Evolutionary conservation across 148 eudicot genomes (phyloP), one percentile per base, ranked within the genome.

Genomic region (Fagopyrum homotropicum): DNA sequence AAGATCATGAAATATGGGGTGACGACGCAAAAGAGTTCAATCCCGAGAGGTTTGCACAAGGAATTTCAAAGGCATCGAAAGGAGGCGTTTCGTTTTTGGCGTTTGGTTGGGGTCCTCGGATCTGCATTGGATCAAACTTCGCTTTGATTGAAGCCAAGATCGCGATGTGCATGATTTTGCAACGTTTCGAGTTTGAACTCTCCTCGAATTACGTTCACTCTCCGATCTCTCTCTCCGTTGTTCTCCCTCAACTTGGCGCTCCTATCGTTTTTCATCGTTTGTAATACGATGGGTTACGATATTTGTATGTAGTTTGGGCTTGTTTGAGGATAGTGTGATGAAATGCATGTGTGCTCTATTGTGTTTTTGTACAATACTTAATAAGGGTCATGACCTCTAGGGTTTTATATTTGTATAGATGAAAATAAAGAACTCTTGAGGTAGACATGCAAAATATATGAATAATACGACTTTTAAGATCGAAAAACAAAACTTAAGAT

Each of bases 181-280:
- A 85, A 73, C 79, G 77, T 14, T 89, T 83, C 70, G 71, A 81
- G 4, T 85, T 87, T 46, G 69, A 83, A 60, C 80, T 87, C 17
- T 85, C 89, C 5, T 77, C 87, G 4, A 68, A 86, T 26, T 87
- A 87, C 60, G 72, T 57, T 55, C 90, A 86, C 77, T 80, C 89
- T 50, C 92, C 92, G 30, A 52, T 54, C 17, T 46, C 78, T 44
- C 47, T 75, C 9, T 73, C 80, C 57, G 78, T 81, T 30, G 63
- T 85, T 56, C 73, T 64, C 66, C 83, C 90, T 75, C 59, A 84
- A 73, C 75, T 56, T 72, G 81, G 82, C 29, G 86, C 84, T 72
- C 74, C 74, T 72, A 52, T 72, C 35, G 0, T 72, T 6, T 72
- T 72, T 46, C 51, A 9, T 47, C 51, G 55, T 46, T 19, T 72